Conservation (phyloP, 352 stramenopile species). For the Pythium aquatile region DNA sequence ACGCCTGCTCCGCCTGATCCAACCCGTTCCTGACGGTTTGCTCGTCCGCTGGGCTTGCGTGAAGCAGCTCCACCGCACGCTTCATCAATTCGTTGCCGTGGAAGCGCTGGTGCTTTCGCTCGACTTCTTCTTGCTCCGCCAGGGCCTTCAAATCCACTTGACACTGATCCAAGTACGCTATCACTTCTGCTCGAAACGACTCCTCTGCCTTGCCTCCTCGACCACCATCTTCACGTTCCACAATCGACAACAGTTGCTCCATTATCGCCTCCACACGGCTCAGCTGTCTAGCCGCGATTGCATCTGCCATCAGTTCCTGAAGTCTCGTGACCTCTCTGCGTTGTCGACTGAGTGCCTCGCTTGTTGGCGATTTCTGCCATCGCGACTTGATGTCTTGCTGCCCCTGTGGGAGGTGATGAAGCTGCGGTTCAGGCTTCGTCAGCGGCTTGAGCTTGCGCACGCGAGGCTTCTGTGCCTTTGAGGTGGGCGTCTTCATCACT, state of each 20-base stretch:
- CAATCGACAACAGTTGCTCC: slow-evolving; percentile 6
- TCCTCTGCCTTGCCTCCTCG: background rate
- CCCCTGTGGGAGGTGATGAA: background rate
- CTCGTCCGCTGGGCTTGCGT: background rate
- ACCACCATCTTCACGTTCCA: slow-evolving; percentile 1
- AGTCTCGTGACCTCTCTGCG: background rate
- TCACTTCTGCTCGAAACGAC: background rate
- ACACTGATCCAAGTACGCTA: slow-evolving; percentile 9
- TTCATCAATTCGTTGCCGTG: slow-evolving; percentile 4
- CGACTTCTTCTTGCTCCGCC: slow-evolving; percentile 7
- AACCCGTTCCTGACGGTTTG: background rate
- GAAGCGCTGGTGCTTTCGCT: slow-evolving; percentile 10
- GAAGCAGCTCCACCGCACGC: background rate
- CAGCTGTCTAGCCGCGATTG: background rate
- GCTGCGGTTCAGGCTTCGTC: background rate
- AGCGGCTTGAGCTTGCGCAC: slow-evolving; percentile 1
- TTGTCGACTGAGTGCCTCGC: background rate
- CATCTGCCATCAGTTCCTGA: slow-evolving; percentile 1
- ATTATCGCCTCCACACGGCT: slow-evolving; percentile 11
- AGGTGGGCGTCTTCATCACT: background rate
- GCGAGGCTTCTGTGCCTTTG: background rate
- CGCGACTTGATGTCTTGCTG: background rate
- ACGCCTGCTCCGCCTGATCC: slow-evolving; percentile 4
- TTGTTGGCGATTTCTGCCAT: background rate
- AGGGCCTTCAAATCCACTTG: slow-evolving; percentile 3